A percentile compares a stretch with the other conserved stretches of the same genome.
Evolutionary conservation across 345 rosid genomes (phyloP).

Genomic region (Lepidium didymum): DNA sequence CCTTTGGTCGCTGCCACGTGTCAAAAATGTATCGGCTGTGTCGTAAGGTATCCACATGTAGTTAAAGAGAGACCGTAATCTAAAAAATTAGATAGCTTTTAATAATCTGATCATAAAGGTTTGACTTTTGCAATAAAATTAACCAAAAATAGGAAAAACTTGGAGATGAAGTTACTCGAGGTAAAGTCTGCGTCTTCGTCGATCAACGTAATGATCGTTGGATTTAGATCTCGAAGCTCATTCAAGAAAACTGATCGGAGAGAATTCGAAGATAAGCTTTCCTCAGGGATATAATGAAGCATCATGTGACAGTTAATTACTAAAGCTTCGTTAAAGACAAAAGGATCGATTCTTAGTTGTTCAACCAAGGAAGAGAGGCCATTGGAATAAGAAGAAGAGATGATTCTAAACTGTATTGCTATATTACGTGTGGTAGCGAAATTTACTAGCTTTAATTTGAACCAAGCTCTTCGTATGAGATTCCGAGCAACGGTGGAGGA

Average conservation of each 20-base stretch:
- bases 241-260: slow-evolving; percentile 47
- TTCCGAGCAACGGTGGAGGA: slow-evolving; percentile 51
- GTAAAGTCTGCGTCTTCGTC: slow-evolving; percentile 89
- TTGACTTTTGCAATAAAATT: no score
- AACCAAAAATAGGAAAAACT: neutral
- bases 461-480: slow-evolving; percentile 64
- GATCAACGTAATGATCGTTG: slow-evolving; percentile 55
- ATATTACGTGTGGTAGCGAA: slow-evolving; percentile 74
- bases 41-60: slow-evolving; percentile 95
- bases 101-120: neutral
- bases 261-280: slow-evolving; percentile 30
- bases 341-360: slow-evolving; percentile 50
- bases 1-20: slow-evolving; percentile 65
- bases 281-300: slow-evolving; percentile 77
- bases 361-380: slow-evolving; percentile 66
- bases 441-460: slow-evolving; percentile 49
- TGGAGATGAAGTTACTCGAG: slow-evolving; percentile 45
- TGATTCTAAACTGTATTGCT: slow-evolving; percentile 47
- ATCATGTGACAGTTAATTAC: slow-evolving; percentile 84
- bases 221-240: slow-evolving; percentile 53
- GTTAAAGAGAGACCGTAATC: slow-evolving; percentile 57
- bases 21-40: slow-evolving; percentile 62
- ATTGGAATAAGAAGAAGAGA: slow-evolving; percentile 50
- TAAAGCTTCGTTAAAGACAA: slow-evolving; percentile 53
- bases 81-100: no score